Evolutionary conservation across 371 early-diverging fungal genomes (phyloP).

Genomic region (Sporodiniella umbellata): DNA sequence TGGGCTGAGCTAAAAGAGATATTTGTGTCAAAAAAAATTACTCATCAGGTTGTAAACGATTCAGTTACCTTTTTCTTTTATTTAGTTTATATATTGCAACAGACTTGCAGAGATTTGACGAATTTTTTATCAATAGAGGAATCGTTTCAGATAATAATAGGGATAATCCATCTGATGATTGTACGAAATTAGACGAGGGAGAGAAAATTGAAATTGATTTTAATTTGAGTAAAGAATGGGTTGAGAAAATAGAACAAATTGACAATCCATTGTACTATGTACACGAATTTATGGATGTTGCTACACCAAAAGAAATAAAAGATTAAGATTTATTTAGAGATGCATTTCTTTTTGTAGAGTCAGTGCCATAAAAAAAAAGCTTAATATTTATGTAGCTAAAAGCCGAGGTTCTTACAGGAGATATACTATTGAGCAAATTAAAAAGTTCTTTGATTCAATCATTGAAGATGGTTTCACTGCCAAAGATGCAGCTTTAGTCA

Average conservation of each 20-base stretch:
- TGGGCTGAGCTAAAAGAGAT: no score
- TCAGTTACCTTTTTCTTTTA: not conserved
- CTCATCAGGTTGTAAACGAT: not conserved
- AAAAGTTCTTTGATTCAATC: not conserved
- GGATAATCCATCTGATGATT: conserved; percentile 9
- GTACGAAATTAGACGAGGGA: no score
- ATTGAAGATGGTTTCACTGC: not conserved
- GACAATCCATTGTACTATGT: not conserved
- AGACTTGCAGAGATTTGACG: not conserved
- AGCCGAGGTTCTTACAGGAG: not conserved
- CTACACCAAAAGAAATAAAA: conserved; percentile 1
- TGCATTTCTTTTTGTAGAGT: conserved; percentile 3
- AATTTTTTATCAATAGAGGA: conserved; percentile 3
- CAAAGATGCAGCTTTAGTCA: conserved; percentile 10
- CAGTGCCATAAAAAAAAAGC: conserved; percentile 1
- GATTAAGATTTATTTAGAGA: conserved; percentile 4
- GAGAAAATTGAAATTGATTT: conserved; percentile 4
- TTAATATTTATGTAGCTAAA: conserved; percentile 1
- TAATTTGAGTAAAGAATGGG: not conserved
- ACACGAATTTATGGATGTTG: conserved; percentile 1
- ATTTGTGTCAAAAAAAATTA: no score
- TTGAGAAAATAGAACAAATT: not conserved
- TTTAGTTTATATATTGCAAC: not conserved
- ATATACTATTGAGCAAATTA: conserved; percentile 1
- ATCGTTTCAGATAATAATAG: conserved; percentile 7